Evolutionary conservation across 2,329 filamentous ascomycete genomes (phyloP), one percentile per base, ranked within the genome.

Genomic region (Tolypocladium cylindrosporum): DNA sequence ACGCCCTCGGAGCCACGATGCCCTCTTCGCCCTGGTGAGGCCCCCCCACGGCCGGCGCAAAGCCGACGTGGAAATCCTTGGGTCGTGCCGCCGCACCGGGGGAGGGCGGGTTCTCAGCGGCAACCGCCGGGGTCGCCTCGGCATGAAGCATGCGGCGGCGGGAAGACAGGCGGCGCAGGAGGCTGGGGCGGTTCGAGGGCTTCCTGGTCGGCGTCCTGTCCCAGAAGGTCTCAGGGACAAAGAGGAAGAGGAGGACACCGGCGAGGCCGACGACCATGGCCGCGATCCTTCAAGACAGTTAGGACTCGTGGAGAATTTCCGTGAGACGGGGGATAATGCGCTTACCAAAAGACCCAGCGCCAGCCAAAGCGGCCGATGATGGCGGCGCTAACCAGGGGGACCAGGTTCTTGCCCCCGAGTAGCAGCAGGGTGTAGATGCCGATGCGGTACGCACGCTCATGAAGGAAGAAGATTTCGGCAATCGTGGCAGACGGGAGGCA

Each of bases 141-240:
- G 56, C 31, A 9, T 37, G 57, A 13, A 58, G 61, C 7, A 62
- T 57, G 55, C 66, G 64, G 48, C 69, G 70, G 41, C 70, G 73
- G 1, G 78, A 80, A 0, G 80, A 82, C 24, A 75, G 67, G 7
- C 79, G 72, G 27, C 74, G 76, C 58, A 82, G 74, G 56, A 83
- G 72, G 57, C 72, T 73, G 1, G 78, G 76, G 24, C 78, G 69
- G 59, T 71, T 75, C 8, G 69, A 68, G 3, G 71, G 64, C 45
- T 71, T 72, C 24, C 71, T 68, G 3, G 72, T 68, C 2, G 92
- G 91, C 2, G 88, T 87, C 54, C 93, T 81, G 71, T 97, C 91
- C 93, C 93, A 97, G 64, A 96, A 97, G 0, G 91, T 96, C 74
- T 97, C 93, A 0, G 93, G 93, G 0, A 96, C 90, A 65, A 96